Base-by-base conservation (phyloP, 1,139 yeast genomes). In the Magnusiomyces tetraspermus region DNA sequence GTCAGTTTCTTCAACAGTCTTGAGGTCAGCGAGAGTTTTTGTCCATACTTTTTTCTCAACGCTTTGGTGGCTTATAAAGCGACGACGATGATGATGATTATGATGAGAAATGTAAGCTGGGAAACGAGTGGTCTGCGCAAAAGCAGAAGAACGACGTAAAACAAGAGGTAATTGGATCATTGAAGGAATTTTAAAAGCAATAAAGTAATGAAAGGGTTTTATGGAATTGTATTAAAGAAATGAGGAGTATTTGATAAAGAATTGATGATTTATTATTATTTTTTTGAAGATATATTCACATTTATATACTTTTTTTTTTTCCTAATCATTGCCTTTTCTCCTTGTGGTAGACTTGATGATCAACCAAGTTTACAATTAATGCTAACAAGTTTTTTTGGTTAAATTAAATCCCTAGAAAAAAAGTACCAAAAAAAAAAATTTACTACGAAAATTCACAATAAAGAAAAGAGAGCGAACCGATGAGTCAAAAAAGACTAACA, bases 1-100 rank as follows among this genome's bases (percentile, higher is more conserved):
- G 15, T 47, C 36, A 45, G 41, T 17, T 2, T 43, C 36, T 26
- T 43, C 3, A 30, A 6, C 23, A 15, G 22, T 43, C 13, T 43
- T 28, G 23, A 43, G n/a, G 17, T 53, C 51, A 19, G 52, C 53
- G 13, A 53, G 52, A 30, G 53, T 33, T 19, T 48, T 40, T 10
- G 50, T 24, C 55, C 55, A 53, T 2, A 41, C 13, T 33, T 51
- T 28, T 13, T 26, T 43, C 15, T 43, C 46, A 5, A 43, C 46
- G n/a, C 17, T 23, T 17, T 43, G 46, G 22, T 43, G 46, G 33
- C 36, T 26, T 19, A 43, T 28, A 11, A 22, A 26, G 36, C 46
- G 46, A 19, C n/a, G n/a, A n/a, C n/a, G n/a, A n/a, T n/a, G n/a
- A n/a, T n/a, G n/a, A n/a, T n/a, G n/a, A n/a, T n/a, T n/a, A n/a